Evolutionary conservation across 768 basidiomycete species (phyloP).

Genomic region (Macrolepiota fuliginosa): DNA sequence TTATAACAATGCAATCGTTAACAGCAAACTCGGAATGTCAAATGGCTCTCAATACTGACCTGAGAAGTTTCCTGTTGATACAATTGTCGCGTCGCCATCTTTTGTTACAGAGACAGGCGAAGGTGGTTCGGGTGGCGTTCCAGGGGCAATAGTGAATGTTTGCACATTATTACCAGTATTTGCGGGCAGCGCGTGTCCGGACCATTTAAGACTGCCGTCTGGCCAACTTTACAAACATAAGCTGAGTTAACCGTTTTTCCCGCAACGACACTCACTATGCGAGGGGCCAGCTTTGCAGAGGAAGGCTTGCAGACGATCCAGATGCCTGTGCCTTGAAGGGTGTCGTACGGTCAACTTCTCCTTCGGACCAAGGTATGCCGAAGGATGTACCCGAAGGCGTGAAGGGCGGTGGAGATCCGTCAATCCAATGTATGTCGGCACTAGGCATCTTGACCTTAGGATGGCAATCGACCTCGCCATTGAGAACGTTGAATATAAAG

Average conservation of each 20-base stretch:
- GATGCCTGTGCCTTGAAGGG: constrained; percentile 17
- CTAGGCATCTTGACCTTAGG: constrained; percentile 17
- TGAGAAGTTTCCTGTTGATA: constrained; percentile 32
- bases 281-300: constrained; percentile 31
- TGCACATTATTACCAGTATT: constrained; percentile 21
- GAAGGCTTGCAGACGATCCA: constrained; percentile 7
- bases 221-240: constrained; percentile 28
- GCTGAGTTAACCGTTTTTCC: background rate
- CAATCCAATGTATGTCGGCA: constrained; percentile 32
- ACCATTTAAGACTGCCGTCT: constrained; percentile 38
- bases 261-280: constrained; percentile 26
- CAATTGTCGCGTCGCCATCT: constrained; percentile 21
- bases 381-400: constrained; percentile 33
- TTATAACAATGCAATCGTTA: background rate
- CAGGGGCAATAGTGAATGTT: constrained; percentile 23
- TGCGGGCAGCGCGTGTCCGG: constrained; percentile 32
- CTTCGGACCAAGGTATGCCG: constrained; percentile 35
- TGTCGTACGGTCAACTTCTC: constrained; percentile 35
- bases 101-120: constrained; percentile 29
- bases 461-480: background rate
- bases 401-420: constrained; percentile 24
- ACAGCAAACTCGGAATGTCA: background rate
- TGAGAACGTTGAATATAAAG: background rate
- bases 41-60: constrained; percentile 18
- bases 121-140: constrained; percentile 31